Conservation (phyloP, 371 early-diverging fungal genomes). For the Smittium culicis region DNA sequence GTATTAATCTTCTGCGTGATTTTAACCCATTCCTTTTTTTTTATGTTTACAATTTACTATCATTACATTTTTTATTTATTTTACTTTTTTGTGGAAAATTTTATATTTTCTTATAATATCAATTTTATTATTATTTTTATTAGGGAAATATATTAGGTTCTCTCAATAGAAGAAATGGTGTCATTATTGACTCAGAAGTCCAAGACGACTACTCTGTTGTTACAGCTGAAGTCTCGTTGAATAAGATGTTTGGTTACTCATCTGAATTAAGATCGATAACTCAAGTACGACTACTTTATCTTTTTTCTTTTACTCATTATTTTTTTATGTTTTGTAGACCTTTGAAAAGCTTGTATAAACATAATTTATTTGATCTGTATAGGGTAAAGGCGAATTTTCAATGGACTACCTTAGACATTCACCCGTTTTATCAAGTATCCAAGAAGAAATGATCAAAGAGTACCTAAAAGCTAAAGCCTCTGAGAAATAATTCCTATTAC, state of each 20-base stretch:
- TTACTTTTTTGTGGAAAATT: not conserved
- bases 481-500: constrained; percentile 27
- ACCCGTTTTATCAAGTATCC: constrained; percentile 64
- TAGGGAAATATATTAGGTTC: constrained; percentile 74
- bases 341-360: not conserved
- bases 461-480: constrained; percentile 41
- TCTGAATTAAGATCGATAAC: constrained; percentile 87
- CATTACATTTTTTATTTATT: not conserved
- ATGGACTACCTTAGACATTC: constrained; percentile 92
- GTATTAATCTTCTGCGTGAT: not conserved
- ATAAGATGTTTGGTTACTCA: constrained; percentile 96
- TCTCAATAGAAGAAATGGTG: constrained; percentile 92
- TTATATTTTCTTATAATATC: not conserved
- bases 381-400: constrained; percentile 94
- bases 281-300: constrained; percentile 28
- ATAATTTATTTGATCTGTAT: not conserved
- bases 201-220: constrained; percentile 83
- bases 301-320: not conserved
- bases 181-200: constrained; percentile 84
- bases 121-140: not conserved
- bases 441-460: constrained; percentile 73
- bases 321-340: not conserved
- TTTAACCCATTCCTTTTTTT: too few relatives aligned
- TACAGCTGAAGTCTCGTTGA: constrained; percentile 75
- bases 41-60: not conserved